These are phyloP conservation scores for Trichoderma virens DNA, from an alignment of 495 filamentous ascomycete genomes.

Conservation along the genomic window DNA sequence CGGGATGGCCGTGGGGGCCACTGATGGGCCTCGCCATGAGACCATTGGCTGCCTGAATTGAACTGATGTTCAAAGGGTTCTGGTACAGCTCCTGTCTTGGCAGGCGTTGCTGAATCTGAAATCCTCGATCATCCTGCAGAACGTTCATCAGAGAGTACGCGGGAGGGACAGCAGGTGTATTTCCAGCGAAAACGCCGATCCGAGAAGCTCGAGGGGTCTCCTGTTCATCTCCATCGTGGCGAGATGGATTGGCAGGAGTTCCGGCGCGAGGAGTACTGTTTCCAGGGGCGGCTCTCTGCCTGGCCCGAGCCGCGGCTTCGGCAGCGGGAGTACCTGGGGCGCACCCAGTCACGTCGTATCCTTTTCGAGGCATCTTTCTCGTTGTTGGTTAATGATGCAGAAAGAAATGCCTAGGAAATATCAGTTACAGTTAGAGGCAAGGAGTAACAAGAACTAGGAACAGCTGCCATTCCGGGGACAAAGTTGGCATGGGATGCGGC, in stretches of 20 bases:
- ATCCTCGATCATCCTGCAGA: background rate
- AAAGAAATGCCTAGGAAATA: background rate
- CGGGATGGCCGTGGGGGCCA: background rate
- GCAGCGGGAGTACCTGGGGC: background rate
- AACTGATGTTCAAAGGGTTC: background rate
- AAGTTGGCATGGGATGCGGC: background rate
- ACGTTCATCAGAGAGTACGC: background rate
- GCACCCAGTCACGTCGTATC: background rate
- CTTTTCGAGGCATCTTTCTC: background rate
- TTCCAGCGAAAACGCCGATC: background rate
- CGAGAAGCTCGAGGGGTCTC: constrained; percentile 4
- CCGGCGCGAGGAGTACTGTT: background rate
- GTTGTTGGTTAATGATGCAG: background rate
- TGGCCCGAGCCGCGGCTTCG: background rate
- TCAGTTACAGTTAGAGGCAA: background rate
- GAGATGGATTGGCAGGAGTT: background rate
- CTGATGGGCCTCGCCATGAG: background rate
- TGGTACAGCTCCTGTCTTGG: background rate
- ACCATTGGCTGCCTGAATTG: background rate
- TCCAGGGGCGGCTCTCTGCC: background rate
- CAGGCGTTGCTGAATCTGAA: background rate
- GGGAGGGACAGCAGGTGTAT: background rate
- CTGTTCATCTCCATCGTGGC: background rate
- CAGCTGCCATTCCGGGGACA: background rate
- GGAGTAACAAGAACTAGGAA: background rate